Evolutionary conservation across 768 basidiomycete genomes (phyloP), one percentile per base, ranked within the genome.

Genomic region (Amanita rimosa): DNA sequence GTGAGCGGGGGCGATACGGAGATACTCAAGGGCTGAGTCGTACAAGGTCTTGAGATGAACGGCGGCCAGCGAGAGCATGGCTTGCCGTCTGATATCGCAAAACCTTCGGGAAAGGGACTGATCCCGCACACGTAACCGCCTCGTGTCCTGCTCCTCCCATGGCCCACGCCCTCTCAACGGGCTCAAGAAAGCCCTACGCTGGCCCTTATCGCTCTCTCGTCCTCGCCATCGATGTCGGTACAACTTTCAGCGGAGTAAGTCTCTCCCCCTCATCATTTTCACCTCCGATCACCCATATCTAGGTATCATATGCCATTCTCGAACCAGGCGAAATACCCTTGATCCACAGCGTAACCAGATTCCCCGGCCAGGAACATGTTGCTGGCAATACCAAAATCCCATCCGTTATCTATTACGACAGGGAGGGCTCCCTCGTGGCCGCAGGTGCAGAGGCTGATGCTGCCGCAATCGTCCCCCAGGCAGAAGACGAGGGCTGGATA

Each of bases 321-420:
- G 84, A 87, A 55, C 86, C 86, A 9, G 81, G 81, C 6, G 83
- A 88, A 59, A 75, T 88, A 13, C 85, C 86, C 4, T 84, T 85
- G 60, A 88, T 89, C 17, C 72, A 84, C 53, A 84, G 85, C 33
- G 83, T 89, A 47, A 88, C 86, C 50, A 71, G 85, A 50, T 89
- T 87, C 50, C 85, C 85, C 7, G 86, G 85, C 14, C 86, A 88
- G 64, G 86, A 89, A 63, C 85, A 89, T 71, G 83, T 86, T 42
- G 85, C 81, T 11, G 85, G 85, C 34, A 89, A 87, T 61, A 81
- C 83, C 50, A 89, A 89, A 67, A 88, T 89, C 57, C 85, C 85
- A 34, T 79, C 85, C 19, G 62, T 83, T 21, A 75, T 89, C 63
- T 88, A 79, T 60, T 88, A 88, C 55, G 82, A 88, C 57, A 69